Evolutionary conservation across 176 grass and related monocot species (phyloP), one percentile per base, ranked within the genome.

Genomic region (Oryza meyeriana): DNA sequence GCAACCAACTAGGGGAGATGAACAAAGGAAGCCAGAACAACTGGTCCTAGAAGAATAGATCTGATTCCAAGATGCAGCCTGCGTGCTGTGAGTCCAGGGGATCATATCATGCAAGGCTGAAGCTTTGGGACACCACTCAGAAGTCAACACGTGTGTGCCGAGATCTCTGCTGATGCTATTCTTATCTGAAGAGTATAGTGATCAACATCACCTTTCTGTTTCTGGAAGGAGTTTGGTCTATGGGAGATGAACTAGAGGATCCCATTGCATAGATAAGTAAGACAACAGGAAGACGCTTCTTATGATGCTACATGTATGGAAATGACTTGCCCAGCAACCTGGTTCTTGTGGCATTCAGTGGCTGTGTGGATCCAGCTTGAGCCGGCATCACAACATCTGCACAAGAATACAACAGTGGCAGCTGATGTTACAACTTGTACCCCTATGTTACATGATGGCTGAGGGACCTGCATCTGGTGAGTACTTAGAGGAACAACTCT

Each of bases 101-200:
- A 47, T 79, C 50, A 65, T 71, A 65, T 71, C 72, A 66, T 66
- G 83, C 28, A 72, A 45, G 57, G 33, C 24, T 77, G 83, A 77
- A 58, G 18, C 35, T 71, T 64, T 27, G 78, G 61, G 72, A 64
- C 73, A 85, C 57, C 27, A 5, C 33, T 72, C 57, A 28, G 55
- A 18, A 12, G 1, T 78, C 27, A 28, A 81, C 77, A 81, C 22
- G 26, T 81, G 64, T 36, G 17, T 22, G 0, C 69, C 10, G 16
- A 27, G 45, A 25, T 34, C 29, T 9, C 58, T 69, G 72, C 5
- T 24, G 65, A 85, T 84, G 50, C 41, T 80, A 36, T 64, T 84
- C 76, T 80, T 76, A 89, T 77, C 71, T 66, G 82, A 77, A 81
- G 78, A 81, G 55, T 25, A 81, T 77, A 77, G 42, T 24, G 20